These are phyloP conservation scores for Candida verbasci DNA, from an alignment of 805 yeast species.

Conservation along the genomic window DNA sequence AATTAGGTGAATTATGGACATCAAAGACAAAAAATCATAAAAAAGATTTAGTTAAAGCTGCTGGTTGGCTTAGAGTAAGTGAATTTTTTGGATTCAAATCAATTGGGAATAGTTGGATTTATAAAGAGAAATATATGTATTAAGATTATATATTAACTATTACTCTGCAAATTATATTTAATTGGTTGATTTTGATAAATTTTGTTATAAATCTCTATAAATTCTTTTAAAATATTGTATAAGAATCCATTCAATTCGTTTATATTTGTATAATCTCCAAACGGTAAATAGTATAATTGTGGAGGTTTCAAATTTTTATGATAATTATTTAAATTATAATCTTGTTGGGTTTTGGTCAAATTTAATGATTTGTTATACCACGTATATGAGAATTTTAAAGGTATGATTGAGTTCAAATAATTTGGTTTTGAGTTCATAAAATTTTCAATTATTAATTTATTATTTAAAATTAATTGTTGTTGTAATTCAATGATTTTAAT, in stretches of 20 bases:
- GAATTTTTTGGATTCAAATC: conserved; percentile 57
- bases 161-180: conserved; percentile 12
- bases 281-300: conserved; percentile 30
- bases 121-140: conserved; percentile 56
- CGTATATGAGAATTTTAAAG: conserved; percentile 27
- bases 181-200: conserved; percentile 8
- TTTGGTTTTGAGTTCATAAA: conserved; percentile 25
- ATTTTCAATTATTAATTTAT: conserved; percentile 16
- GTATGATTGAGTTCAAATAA: conserved; percentile 20
- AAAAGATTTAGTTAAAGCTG: conserved; percentile 58
- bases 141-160: background rate
- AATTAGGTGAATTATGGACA: conserved; percentile 68
- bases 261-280: conserved; percentile 32
- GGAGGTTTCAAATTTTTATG: conserved; percentile 18
- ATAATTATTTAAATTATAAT: conserved; percentile 8
- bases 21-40: conserved; percentile 49
- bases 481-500: conserved; percentile 25
- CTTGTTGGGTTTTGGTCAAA: conserved; percentile 10
- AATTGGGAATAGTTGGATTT: conserved; percentile 72
- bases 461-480: conserved; percentile 21
- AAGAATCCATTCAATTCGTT: conserved; percentile 29
- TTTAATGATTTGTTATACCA: conserved; percentile 20
- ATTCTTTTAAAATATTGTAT: conserved; percentile 26
- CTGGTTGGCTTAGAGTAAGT: conserved; percentile 66
- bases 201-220: conserved; percentile 20